These are phyloP conservation scores for Torrubiellomyces zombiae DNA, from an alignment of 2,329 filamentous ascomycete genomes.

Conservation along the genomic window DNA sequence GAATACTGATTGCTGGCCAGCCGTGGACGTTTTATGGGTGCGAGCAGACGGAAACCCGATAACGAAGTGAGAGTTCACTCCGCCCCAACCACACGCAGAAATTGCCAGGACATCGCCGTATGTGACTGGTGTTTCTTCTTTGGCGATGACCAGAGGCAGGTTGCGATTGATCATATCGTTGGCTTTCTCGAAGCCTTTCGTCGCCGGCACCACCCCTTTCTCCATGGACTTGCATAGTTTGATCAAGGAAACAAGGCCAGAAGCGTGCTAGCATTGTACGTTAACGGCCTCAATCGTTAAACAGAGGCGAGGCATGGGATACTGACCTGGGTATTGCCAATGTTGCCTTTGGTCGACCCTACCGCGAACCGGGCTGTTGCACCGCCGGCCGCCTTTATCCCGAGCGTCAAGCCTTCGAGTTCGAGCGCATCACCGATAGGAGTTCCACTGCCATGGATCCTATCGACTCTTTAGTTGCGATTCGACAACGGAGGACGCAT, in stretches of 20 bases:
- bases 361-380: constrained; percentile 1
- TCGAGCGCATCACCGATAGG: constrained; percentile 5
- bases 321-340: constrained; percentile 4
- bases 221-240: constrained; percentile 7
- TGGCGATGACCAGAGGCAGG: constrained; percentile 3
- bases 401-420: constrained; percentile 3
- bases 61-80: constrained; percentile 29
- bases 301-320: background rate
- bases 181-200: constrained; percentile 2
- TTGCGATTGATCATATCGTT: constrained; percentile 4
- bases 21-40: too few relatives aligned
- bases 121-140: constrained; percentile 1
- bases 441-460: constrained; percentile 6
- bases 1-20: too few relatives aligned
- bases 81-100: constrained; percentile 27
- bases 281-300: background rate
- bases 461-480: too few relatives aligned
- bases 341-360: constrained; percentile 5
- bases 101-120: constrained; percentile 3
- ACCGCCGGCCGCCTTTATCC: constrained; percentile 2
- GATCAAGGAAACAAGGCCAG: constrained; percentile 5
- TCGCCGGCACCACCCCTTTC: constrained; percentile 2
- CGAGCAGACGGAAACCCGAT: constrained; percentile 22
- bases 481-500: too few relatives aligned
- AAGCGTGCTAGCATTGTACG: constrained; percentile 6